Base-by-base conservation (phyloP, 768 basidiomycete genomes). In the Boletus edulis region DNA sequence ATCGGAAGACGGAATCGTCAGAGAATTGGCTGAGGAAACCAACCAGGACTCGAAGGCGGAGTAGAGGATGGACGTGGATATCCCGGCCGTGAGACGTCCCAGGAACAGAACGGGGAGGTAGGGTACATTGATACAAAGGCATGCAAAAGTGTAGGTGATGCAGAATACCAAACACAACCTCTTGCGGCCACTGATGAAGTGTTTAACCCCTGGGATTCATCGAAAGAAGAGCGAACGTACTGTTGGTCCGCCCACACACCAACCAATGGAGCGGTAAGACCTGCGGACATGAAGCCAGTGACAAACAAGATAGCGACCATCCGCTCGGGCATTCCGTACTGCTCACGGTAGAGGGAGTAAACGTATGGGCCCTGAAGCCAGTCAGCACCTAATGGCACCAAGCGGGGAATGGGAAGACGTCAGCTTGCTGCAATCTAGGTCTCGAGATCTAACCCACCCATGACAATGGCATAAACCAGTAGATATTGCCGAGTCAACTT, bases 301-400 rank as follows among this genome's bases (percentile, higher is more conserved):
- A 91, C 86, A 62, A 90, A 91, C 47, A 91, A 75, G 34, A 86
- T 62, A 2, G 88, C 87, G 6, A 91, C 85, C 22, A 81, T 67
- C 34, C 83, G 71, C 65, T 87, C 86, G 0, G 85, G 73, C 63
- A 84, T 82, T 11, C 63, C 69, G 57, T 88, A 87, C 62, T 89
- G 85, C 41, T 87, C 85, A 44, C 76, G 75, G 66, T 89, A 91
- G 0, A 90, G 71, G 15, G 87, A 86, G 61, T 89, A 91, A 0
- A 90, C 76, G 62, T 90, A 90, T 15, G 89, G 89, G 0, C 89
- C 89, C 67, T 90, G 87, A 14, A 90, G 75, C 87, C 88, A 89
- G 68, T 90, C 87, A 38, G 87, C 85, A 54, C 82, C 87, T 88
- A 61, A 37, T 46, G 13, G 39, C 31, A 44, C 35, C 20, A 17